Evolutionary conservation across 148 eudicot genomes (phyloP), one percentile per base, ranked within the genome.

Genomic region (Heliosperma pusillum): DNA sequence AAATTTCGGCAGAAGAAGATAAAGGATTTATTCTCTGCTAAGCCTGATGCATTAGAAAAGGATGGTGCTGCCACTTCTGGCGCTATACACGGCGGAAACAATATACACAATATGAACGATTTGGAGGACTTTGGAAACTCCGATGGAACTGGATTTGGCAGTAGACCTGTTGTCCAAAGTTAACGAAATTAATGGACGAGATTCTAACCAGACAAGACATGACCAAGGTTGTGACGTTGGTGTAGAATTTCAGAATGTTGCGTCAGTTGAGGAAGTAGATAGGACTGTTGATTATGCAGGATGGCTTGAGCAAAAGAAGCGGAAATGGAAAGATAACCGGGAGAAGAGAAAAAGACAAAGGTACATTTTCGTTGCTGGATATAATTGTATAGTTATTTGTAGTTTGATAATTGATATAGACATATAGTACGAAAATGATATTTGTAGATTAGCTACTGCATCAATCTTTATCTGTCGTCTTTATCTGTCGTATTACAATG

Each of bases 221-320:
- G 74, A 86, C 73, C 81, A 56, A 71, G 75, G 69, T 81, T 76
- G 40, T 29, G 75, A 64, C 59, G 76, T 77, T 77, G 79, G 63
- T 62, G 62, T 27, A 74, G 60, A 67, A 70, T 67, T 77, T 29
- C 83, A 87, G 71, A 80, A 79, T 74, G 84, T 25, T 59, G 62
- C 47, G 62, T 30, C 62, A 45, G 55, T 61, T 20, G 87, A 81
- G 77, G 84, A 82, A 47, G 76, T 94, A 58, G 92, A 91, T 81
- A 87, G 79, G 83, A 86, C 56, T 85, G 84, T 84, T 53, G 96
- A 94, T 79, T 94, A 91, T 81, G 83, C 85, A 78, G 97, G 92
- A 83, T 94, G 98, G 98, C 91, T 94, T 79, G 88, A 89, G 79
- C 79, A 78, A 74, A 91, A 80, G 88, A 94, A 94, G 82, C 89